phyloP scores from a whole-genome alignment of 202 grass and related monocot species.

The Digitaria exilis region DNA sequence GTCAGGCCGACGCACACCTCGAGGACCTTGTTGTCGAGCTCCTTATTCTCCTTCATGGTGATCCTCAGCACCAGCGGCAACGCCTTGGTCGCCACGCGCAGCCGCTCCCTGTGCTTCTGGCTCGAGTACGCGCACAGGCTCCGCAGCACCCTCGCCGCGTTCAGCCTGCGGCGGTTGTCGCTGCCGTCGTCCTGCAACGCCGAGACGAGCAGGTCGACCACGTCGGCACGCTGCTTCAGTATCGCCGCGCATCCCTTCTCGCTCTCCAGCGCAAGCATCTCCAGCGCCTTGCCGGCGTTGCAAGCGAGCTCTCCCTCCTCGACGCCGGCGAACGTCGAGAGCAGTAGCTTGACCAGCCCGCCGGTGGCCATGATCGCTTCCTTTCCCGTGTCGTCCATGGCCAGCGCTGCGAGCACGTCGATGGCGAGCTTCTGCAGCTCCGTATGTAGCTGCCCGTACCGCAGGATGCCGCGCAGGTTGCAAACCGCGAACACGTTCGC shows the following conservation, averaged over 20 bases:
- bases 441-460: neutral
- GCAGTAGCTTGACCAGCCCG: neutral
- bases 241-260: slow-evolving; percentile 31
- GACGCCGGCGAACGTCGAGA: neutral
- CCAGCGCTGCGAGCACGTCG: neutral
- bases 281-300: slow-evolving; percentile 18
- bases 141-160: slow-evolving; percentile 55
- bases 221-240: slow-evolving; percentile 40
- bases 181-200: neutral
- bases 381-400: neutral
- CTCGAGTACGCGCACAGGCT: slow-evolving; percentile 60
- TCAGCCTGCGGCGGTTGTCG: slow-evolving; percentile 9
- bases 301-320: neutral
- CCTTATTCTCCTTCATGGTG: slow-evolving; percentile 36
- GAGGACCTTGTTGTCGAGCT: slow-evolving; percentile 33
- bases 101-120: slow-evolving; percentile 3
- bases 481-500: slow-evolving; percentile 18
- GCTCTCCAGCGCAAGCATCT: slow-evolving; percentile 23
- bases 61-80: slow-evolving; percentile 52
- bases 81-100: slow-evolving; percentile 39
- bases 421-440: neutral
- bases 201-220: slow-evolving; percentile 36
- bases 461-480: neutral
- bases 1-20: slow-evolving; percentile 65
- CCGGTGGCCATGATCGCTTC: neutral